These are phyloP conservation scores for Trametes sp. DNA, from an alignment of 1,284 basidiomycete species.

Conservation along the genomic window DNA sequence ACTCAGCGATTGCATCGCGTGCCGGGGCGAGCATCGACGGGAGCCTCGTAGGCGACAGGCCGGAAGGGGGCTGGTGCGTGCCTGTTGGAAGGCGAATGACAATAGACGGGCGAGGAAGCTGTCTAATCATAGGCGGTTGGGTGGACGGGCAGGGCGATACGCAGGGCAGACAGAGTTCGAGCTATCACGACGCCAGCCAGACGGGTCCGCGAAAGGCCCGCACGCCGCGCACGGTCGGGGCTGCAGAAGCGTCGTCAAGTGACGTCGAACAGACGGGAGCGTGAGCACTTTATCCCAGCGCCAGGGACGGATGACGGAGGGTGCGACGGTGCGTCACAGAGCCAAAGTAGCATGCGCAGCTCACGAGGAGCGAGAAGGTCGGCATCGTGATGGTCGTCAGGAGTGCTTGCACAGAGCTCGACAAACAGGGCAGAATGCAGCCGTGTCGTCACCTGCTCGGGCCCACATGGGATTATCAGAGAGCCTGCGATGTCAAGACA, in stretches of 20 bases:
- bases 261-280: constrained; percentile 2
- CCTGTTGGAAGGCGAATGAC: constrained; percentile 4
- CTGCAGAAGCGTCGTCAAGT: constrained; percentile 20
- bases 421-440: constrained; percentile 16
- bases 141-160: constrained; percentile 11
- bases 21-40: neutral
- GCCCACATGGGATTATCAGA: neutral
- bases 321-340: constrained; percentile 12
- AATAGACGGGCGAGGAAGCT: constrained; percentile 17
- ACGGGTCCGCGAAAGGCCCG: constrained; percentile 17
- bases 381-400: constrained; percentile 20
- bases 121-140: constrained; percentile 19
- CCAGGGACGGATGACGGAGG: no score
- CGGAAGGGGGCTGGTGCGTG: constrained; percentile 13
- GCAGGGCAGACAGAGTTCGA: neutral
- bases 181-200: constrained; percentile 10
- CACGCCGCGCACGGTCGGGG: constrained; percentile 6
- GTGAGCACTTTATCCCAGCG: neutral
- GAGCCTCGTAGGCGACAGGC: constrained; percentile 1
- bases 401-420: constrained; percentile 17
- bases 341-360: constrained; percentile 17
- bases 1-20: constrained; percentile 3
- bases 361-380: constrained; percentile 4
- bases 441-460: constrained; percentile 16
- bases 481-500: neutral